Evolutionary conservation across 2,329 filamentous ascomycete species (phyloP), one percentile per base, ranked within the genome.

Genomic region (Mycosphaerella sp.): DNA sequence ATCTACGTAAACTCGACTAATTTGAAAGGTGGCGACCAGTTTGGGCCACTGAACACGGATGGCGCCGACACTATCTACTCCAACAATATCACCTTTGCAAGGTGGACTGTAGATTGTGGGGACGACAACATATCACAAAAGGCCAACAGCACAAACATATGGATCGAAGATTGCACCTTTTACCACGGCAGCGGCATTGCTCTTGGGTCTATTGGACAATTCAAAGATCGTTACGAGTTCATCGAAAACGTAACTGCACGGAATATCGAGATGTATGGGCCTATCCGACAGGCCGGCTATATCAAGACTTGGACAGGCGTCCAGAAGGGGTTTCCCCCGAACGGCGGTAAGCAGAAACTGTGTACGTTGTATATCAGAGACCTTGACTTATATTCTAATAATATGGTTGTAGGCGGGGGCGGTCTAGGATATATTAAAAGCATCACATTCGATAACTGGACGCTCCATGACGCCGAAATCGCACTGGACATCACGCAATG

Each of bases 161-260:
- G 64, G 28, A 69, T 81, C 49, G 68, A 71, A 18, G 71, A 81
- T 61, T 72, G 66, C 43, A 68, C 66, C 3, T 79, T 80, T 61
- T 70, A 72, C 52, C 69, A 71, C 27, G 77, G 78, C 1, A 68
- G 73, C 3, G 77, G 78, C 2, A 66, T 81, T n/a, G 77, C 79
- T 1, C 70, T 83, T 13, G 79, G 79, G 2, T 85, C 73, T 25
- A 76, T 82, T 37, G 79, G 77, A 0, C 79, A 81, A 64, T 80
- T 78, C 53, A 65, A 72, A 0, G 71, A 67, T 8, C 55, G 62
- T 2, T 74, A 69, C 51, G 77, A 81, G 57, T 71, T 70, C 9
- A 70, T 82, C 10, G 70, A 78, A 58, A 71, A 74, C 49, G 68
- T 81, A 32, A 69, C 66, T 4, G 76, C 70, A 1, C 66, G 69